Evolutionary conservation across 2,329 filamentous ascomycete genomes (phyloP), one percentile per base, ranked within the genome.

Genomic region (Didymella pomorum): DNA sequence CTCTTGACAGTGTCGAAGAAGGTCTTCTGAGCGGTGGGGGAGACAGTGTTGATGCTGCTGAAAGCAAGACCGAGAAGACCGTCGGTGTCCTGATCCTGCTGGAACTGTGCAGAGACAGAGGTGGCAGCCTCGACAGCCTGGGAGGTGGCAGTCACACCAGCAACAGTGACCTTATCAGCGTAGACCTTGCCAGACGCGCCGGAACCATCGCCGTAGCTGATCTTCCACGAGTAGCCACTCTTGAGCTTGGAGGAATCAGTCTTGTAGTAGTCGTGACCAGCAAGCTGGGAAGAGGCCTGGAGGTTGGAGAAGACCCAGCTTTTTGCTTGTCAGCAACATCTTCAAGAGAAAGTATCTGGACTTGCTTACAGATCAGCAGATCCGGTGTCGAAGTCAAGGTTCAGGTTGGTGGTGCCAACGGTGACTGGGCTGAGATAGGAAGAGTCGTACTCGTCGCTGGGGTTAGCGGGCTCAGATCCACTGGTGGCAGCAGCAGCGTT

Each of bases 351-450:
- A 4, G 6, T 10, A 5, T 4, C 11, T 14, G n/a, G 25, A n/a
- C 31, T 42, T 16, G 78, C 84, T 79, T 76, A 87, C 88, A 90
- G 83, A 76, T 90, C 88, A 41, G 87, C 82, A 62, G 81, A 89
- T 62, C 82, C 88, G 14, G 90, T 93, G 65, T 93, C 90, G 60
- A 93, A 84, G 71, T 91, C 88, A 60, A 93, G 73, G 58, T 86
- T 83, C 62, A 91, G 72, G 3, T 79, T 84, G 66, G 88, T 86
- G 70, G 83, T 78, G 43, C 89, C 90, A 61, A 92, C 79, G 2
- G 79, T 81, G 45, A 92, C 85, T 0, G 87, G 85, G 63, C 63
- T 66, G 52, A 74, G 59, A 56, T 73, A 75, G 14, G 67, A 62
- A 8, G 67, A 68, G 41, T 77, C 74, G 58, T 72, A 71, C 33